Conservation (phyloP, 2,329 filamentous ascomycete genomes). For the Periglandula ipomoeae region DNA sequence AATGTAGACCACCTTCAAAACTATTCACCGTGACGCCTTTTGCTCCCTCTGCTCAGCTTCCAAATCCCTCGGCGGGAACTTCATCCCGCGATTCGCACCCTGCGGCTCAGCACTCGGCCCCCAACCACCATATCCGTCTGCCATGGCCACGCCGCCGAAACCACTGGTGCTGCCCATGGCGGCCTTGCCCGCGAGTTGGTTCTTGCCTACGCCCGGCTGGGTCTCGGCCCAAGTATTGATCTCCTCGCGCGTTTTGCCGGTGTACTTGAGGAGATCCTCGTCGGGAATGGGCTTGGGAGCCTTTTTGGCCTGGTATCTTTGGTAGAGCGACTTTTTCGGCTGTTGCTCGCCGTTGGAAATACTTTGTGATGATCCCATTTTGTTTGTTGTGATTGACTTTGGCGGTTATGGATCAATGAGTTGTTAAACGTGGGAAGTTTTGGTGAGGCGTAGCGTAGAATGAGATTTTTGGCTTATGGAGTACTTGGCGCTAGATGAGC, state of each 20-base stretch:
- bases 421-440: no score
- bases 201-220: conserved; percentile 29
- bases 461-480: no score
- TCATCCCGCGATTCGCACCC: conserved; percentile 22
- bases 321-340: conserved; percentile 22
- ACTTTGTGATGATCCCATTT: conserved; percentile 9
- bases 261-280: conserved; percentile 31
- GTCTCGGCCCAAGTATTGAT: conserved; percentile 28
- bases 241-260: conserved; percentile 27
- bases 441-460: no score
- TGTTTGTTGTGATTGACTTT: neutral
- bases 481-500: no score
- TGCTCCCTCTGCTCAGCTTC: neutral
- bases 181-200: conserved; percentile 27
- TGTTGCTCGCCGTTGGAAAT: neutral
- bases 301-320: conserved; percentile 23
- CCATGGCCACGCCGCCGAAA: conserved; percentile 20
- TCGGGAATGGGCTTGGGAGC: conserved; percentile 23
- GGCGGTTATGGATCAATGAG: neutral
- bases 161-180: conserved; percentile 21
- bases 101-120: conserved; percentile 19
- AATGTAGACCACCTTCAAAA: no score
- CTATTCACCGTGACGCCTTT: conserved; percentile 5
- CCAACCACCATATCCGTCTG: conserved; percentile 26
- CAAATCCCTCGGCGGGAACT: conserved; percentile 21